These are phyloP conservation scores for Trichophyton mentagrophytes DNA, from an alignment of 2,329 filamentous ascomycete species.

Conservation along the genomic window DNA sequence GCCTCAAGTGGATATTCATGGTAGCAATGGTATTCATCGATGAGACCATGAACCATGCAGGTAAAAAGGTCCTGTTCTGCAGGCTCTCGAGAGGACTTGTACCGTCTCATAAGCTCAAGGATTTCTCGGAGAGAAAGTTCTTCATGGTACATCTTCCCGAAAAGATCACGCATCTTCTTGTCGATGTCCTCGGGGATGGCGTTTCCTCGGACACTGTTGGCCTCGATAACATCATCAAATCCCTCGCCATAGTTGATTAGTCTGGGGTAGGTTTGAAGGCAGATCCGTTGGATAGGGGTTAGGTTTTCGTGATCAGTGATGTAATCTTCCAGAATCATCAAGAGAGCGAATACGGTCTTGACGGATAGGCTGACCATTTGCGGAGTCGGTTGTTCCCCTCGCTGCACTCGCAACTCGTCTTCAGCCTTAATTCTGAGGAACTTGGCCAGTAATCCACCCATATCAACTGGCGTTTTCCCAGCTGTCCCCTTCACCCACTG, in stretches of 20 bases:
- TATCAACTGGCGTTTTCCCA: slow-evolving; percentile 49
- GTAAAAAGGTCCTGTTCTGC: slow-evolving; percentile 89
- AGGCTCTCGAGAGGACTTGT: slow-evolving; percentile 75
- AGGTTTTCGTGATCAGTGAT: slow-evolving; percentile 52
- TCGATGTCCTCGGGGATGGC: slow-evolving; percentile 66
- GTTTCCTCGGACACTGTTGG: slow-evolving; percentile 71
- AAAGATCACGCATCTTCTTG: slow-evolving; percentile 89
- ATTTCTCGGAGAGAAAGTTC: slow-evolving; percentile 78
- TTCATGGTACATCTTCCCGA: slow-evolving; percentile 94
- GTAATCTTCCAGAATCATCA: slow-evolving; percentile 65
- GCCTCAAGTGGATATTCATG: slow-evolving; percentile 93
- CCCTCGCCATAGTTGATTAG: slow-evolving; percentile 94
- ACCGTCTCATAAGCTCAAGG: slow-evolving; percentile 68
- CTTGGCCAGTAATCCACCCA: slow-evolving; percentile 59
- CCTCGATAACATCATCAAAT: slow-evolving; percentile 80
- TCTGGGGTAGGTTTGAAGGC: slow-evolving; percentile 83
- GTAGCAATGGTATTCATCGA: slow-evolving; percentile 95
- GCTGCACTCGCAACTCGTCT: slow-evolving; percentile 62
- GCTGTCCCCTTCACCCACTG: slow-evolving; percentile 65
- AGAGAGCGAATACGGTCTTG: slow-evolving; percentile 68
- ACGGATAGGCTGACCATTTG: slow-evolving; percentile 66
- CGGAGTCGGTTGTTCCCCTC: slow-evolving; percentile 50
- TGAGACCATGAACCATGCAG: slow-evolving; percentile 95
- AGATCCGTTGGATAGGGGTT: slow-evolving; percentile 69
- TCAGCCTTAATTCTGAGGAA: slow-evolving; percentile 77